A percentile compares a stretch with the other conserved stretches of the same genome.
Evolutionary conservation across 164 flowering plant species (phyloP).

Genomic region (Platanus orientalis): DNA sequence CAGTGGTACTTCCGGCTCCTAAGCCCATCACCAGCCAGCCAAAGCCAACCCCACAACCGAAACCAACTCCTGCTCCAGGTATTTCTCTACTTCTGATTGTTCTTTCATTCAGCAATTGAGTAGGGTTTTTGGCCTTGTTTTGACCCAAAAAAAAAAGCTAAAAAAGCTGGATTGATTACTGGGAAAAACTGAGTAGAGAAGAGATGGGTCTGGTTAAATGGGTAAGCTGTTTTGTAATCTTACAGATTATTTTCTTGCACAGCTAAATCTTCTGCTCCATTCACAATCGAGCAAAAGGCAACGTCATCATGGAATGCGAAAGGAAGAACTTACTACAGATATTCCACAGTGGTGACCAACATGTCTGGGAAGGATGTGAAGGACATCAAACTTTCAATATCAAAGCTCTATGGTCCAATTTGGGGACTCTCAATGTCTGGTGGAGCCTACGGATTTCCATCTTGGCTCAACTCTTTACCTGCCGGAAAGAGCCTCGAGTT

Average conservation of each 20-base stretch:
- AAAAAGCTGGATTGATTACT: too few species aligned
- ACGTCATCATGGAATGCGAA: constrained; percentile 59
- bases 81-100: neutral
- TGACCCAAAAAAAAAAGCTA: too few species aligned
- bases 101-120: too few species aligned
- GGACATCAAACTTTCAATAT: constrained; percentile 51
- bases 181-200: neutral
- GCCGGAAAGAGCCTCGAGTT: constrained; percentile 69
- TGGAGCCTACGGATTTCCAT: constrained; percentile 46
- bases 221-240: neutral
- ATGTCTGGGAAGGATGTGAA: constrained; percentile 55
- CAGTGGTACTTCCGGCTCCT: constrained; percentile 40
- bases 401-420: constrained; percentile 72
- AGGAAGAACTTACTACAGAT: constrained; percentile 74
- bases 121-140: too few species aligned
- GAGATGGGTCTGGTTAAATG: neutral
- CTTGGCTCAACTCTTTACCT: constrained; percentile 56
- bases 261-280: constrained; percentile 36
- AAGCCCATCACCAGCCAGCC: constrained; percentile 25
- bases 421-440: constrained; percentile 70
- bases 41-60: constrained; percentile 27
- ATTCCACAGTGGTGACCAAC: constrained; percentile 61
- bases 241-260: constrained; percentile 17
- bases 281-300: constrained; percentile 50
- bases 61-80: constrained; percentile 50